A percentile compares a stretch with the other conserved stretches of the same genome.
These are phyloP conservation scores for Saccharomycopsis fodiens DNA, from an alignment of 805 yeast genomes.

Conservation along the genomic window DNA sequence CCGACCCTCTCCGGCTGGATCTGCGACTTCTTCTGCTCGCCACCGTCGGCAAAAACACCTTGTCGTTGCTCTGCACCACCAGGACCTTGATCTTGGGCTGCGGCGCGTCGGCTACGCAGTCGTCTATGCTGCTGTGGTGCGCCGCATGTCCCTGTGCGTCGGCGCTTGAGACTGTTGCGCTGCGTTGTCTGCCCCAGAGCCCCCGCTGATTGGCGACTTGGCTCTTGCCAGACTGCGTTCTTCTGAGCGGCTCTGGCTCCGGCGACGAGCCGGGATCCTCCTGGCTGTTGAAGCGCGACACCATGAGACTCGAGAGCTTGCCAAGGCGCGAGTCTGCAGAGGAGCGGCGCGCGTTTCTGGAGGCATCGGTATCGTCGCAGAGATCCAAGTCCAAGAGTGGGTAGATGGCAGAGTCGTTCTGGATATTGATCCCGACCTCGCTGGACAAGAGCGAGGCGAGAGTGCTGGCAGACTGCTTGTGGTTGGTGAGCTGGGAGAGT, in stretches of 20 bases:
- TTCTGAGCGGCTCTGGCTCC: neutral
- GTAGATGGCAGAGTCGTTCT: constrained; percentile 11
- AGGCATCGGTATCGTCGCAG: neutral
- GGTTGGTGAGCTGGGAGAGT: neutral
- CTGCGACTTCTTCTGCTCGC: neutral
- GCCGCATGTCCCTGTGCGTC: neutral
- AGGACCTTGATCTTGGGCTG: constrained; percentile 8
- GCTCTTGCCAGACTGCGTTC: neutral
- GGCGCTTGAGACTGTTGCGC: neutral
- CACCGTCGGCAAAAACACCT: constrained; percentile 11
- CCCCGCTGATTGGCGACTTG: neutral
- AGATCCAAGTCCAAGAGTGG: constrained; percentile 5
- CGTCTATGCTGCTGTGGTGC: neutral
- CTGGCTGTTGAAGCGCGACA: neutral
- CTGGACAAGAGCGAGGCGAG: neutral
- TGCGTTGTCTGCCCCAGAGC: neutral
- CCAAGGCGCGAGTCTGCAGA: neutral
- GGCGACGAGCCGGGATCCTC: neutral
- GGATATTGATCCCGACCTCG: constrained; percentile 12
- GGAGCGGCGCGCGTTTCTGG: neutral
- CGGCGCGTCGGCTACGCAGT: neutral
- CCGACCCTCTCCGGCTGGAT: constrained; percentile 4
- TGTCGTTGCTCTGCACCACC: constrained; percentile 13
- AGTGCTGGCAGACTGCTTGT: neutral
- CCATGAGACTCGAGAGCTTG: constrained; percentile 1